phyloP scores from a whole-genome alignment of 768 basidiomycete genomes.

The Mycena venus region DNA sequence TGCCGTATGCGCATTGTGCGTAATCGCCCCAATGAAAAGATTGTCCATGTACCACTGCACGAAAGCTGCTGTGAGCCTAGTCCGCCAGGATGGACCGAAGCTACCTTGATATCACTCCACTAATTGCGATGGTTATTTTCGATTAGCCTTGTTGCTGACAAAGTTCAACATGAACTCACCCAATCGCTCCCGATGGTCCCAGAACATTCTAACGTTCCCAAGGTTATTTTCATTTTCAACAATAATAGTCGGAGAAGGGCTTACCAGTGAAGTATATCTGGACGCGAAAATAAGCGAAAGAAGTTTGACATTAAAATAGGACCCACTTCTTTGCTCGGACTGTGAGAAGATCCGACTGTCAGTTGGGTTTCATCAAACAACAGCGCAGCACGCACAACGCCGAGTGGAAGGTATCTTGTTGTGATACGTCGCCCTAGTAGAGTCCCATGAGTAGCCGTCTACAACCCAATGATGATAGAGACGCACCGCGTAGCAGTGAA shows the following conservation, averaged over 20 bases:
- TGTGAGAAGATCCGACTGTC: conserved; percentile 1
- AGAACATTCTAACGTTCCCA: conserved; percentile 64
- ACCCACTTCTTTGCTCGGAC: conserved; percentile 25
- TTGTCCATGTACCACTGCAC: conserved; percentile 80
- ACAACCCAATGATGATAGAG: background rate
- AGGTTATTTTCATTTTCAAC: background rate
- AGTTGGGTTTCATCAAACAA: background rate
- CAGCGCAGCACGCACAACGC: conserved; percentile 47
- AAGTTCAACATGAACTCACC: conserved; percentile 39
- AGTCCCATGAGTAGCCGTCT: background rate
- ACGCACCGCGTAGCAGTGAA: conserved; percentile 74
- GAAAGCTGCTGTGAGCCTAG: background rate
- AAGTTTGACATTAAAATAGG: background rate
- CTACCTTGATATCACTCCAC: conserved; percentile 85
- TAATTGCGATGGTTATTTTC: background rate
- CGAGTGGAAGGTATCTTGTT: conserved; percentile 70
- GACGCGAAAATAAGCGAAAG: background rate
- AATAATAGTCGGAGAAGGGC: background rate
- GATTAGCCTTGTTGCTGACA: background rate
- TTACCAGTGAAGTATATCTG: conserved; percentile 61
- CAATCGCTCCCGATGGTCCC: conserved; percentile 78
- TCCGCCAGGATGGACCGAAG: too few species aligned
- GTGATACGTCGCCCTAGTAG: conserved; percentile 57
- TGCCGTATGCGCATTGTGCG: conserved; percentile 58
- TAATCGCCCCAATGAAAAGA: conserved; percentile 56